Conservation (phyloP, 208 protist genomes). For the Borovskyia barvae region DNA sequence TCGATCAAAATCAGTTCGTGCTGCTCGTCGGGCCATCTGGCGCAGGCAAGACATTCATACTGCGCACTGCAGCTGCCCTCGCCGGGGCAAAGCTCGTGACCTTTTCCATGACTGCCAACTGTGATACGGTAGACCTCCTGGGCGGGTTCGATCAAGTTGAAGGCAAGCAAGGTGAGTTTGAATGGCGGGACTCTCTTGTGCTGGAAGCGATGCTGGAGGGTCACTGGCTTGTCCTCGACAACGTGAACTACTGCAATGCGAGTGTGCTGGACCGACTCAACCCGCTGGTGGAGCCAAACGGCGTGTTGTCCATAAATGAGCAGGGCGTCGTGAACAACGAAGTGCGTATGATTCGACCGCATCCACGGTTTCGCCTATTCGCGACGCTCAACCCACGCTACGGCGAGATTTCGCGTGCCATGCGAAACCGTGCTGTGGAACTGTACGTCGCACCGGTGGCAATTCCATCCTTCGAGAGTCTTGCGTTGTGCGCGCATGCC, state of each 20-base stretch:
- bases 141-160: conserved; percentile 99
- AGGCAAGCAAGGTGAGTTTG: conserved; percentile 95
- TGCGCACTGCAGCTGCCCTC: conserved; percentile 93
- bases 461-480: conserved; percentile 74
- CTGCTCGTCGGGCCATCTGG: conserved; percentile 95
- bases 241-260: conserved; percentile 99
- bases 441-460: conserved; percentile 85
- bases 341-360: conserved; percentile 92
- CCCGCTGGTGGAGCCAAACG: conserved; percentile 98
- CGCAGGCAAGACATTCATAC: conserved; percentile 95
- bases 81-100: conserved; percentile 92
- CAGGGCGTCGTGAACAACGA: conserved; percentile 93
- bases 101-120: conserved; percentile 97
- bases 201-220: conserved; percentile 94
- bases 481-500: conserved; percentile 31
- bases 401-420: conserved; percentile 99
- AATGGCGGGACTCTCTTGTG: conserved; percentile 99
- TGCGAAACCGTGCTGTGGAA: conserved; percentile 99
- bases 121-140: conserved; percentile 99
- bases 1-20: conserved; percentile 93
- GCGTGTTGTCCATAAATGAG: conserved; percentile 95
- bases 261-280: conserved; percentile 99
- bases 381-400: conserved; percentile 96
- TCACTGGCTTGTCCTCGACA: conserved; percentile 99
- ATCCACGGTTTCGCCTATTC: conserved; percentile 99